phyloP scores from a whole-genome alignment of 2,329 filamentous ascomycete species.

The Byssothecium circinans region DNA sequence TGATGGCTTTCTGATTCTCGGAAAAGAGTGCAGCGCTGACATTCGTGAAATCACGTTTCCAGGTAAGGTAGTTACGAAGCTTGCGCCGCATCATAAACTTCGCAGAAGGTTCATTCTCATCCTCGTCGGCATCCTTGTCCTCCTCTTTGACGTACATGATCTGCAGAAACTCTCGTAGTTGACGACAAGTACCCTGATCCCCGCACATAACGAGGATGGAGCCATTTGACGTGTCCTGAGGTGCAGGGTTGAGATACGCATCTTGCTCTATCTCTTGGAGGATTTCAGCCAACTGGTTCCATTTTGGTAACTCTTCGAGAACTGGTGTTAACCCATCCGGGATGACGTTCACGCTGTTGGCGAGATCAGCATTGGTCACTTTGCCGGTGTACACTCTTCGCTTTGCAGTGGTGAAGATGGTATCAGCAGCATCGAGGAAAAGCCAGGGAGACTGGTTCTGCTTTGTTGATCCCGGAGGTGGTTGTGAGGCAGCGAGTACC shows the following conservation, averaged over 20 bases:
- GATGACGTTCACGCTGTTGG: conserved; percentile 51
- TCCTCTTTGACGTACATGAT: conserved; percentile 74
- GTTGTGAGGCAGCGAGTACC: conserved; percentile 86
- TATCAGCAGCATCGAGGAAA: conserved; percentile 91
- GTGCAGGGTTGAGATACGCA: conserved; percentile 76
- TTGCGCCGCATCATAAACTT: conserved; percentile 88
- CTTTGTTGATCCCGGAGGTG: conserved; percentile 80
- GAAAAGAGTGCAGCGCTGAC: conserved; percentile 77
- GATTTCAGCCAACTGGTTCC: conserved; percentile 84
- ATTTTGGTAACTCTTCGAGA: conserved; percentile 93
- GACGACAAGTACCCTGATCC: conserved; percentile 80
- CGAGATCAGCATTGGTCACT: conserved; percentile 59
- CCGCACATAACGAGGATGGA: conserved; percentile 95
- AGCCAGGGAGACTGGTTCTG: conserved; percentile 95
- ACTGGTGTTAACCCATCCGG: conserved; percentile 72
- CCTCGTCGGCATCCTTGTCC: conserved; percentile 51
- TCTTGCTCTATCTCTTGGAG: conserved; percentile 92
- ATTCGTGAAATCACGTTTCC: conserved; percentile 87
- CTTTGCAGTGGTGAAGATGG: conserved; percentile 88
- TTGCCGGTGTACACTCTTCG: conserved; percentile 80
- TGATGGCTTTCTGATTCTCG: conserved; percentile 77
- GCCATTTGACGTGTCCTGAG: conserved; percentile 84
- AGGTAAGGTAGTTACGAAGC: conserved; percentile 81
- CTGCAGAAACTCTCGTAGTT: conserved; percentile 87
- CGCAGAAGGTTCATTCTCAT: conserved; percentile 66